Evolutionary conservation across 495 filamentous ascomycete genomes (phyloP), one percentile per base, ranked within the genome.

Genomic region (Penicilliopsis zonata): DNA sequence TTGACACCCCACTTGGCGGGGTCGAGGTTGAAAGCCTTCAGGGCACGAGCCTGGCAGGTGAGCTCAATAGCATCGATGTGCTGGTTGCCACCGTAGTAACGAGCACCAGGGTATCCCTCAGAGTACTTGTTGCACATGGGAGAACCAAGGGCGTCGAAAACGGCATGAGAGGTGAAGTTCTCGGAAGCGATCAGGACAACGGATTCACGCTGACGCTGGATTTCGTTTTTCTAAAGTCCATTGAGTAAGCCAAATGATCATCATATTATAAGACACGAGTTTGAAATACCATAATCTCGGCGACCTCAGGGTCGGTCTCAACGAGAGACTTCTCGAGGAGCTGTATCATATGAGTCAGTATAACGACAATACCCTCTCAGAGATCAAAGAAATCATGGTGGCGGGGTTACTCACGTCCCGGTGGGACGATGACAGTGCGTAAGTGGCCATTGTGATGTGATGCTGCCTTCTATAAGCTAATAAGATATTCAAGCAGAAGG

Each of bases 91-190:
- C 92, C 92, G 55, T 99, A 99, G 74, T 99, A 99, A 57, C 90
- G 80, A 29, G 92, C 90, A 49, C 90, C 90, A 49, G 92, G 92
- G 63, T 94, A 94, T 46, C 90, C 90, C 69, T 99, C 90, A 3
- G 85, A 93, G 74, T 99, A 99, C 69, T 99, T 99, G 76, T 99
- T 99, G 67, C 90, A 92, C 90, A 99, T 99, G 32, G 90, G 82
- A 57, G 87, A 94, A 35, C 90, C 90, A 37, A 99, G 67, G 13
- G 88, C 86, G 69, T 96, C 85, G 29, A 99, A 76, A 13, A 99
- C 92, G 23, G 90, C 85, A 54, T 92, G 85, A 26, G 90, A 95
- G 18, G 90, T 96, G 61, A 99, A 96, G 64, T 99, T 99, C 64
- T 99, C 90, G 17, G 90, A 99, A 16, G 90, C 92, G 49, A 99